Evolutionary conservation across 2,329 filamentous ascomycete genomes (phyloP), one percentile per base, ranked within the genome.

Genomic region (Apiospora pterosperma): DNA sequence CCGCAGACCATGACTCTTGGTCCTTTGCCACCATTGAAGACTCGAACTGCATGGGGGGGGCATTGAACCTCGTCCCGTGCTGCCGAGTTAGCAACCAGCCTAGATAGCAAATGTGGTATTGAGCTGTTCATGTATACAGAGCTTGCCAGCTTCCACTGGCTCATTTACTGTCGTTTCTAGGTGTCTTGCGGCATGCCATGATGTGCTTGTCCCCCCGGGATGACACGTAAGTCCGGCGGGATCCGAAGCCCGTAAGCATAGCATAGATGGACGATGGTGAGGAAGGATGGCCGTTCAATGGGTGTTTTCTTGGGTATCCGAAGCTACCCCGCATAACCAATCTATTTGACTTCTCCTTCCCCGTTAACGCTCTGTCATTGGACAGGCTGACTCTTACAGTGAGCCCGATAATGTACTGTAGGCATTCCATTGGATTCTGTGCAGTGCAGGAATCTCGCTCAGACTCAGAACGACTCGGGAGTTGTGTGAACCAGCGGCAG

Each of bases 1-100:
- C 64, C 65, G 61, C 64, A 62, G 59, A 55, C 48, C 48, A 55
- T 34, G 31, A 21, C 48, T 55, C 48, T 55, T 34, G 44, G 23
- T 34, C 48, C 28, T 55, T 55, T 55, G 21, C 48, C 48, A 28
- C 48, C 48, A 34, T 19, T n/a, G 48, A 55, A 55, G 28, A 5
- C 11, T 5, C 28, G 19, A n/a, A 21, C 11, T 2, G 4, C 14
- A 38, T 31, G 16, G 6, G 25, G 48, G 10, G 8, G 11, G 25
- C n/a, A 34, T 4, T 34, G 48, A 55, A 28, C 28, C 5, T 19
- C 11, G 31, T 10, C 14, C 48, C 48, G 31, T 34, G 44, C 12
- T 34, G 5, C 8, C 8, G 48, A 34, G 28, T 19, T 55, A 19
- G 48, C 8, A 19, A 21, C 5, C 28, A 11, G 25, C 34, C 31